Percentiles rank a stretch among this genome's conserved stretches.
These are phyloP conservation scores for Pleurotus salmoneostramineus DNA, from an alignment of 768 basidiomycete species.

Conservation along the genomic window DNA sequence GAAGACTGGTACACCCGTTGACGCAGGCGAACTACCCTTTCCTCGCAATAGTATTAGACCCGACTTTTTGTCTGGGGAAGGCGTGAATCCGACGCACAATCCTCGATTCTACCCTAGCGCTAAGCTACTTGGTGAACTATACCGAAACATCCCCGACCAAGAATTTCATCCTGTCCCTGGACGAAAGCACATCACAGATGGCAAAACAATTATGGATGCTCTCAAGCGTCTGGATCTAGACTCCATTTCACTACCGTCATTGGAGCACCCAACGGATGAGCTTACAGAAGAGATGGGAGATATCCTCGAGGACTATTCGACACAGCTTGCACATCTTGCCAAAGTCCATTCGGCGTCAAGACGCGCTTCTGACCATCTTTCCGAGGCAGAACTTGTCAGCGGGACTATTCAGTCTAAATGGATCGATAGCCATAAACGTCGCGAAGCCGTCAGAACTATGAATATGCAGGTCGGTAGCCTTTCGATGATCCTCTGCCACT, in stretches of 20 bases:
- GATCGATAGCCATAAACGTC: conserved; percentile 34
- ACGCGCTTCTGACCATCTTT: conserved; percentile 26
- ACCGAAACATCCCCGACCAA: conserved; percentile 35
- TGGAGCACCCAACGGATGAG: conserved; percentile 14
- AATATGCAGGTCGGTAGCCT: conserved; percentile 31
- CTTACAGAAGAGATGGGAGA: conserved; percentile 32
- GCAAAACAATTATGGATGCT: conserved; percentile 18
- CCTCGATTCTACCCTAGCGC: conserved; percentile 32
- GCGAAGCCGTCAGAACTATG: conserved; percentile 36
- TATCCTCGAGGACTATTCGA: conserved; percentile 30
- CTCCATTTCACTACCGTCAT: conserved; percentile 27
- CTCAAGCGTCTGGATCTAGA: conserved; percentile 20
- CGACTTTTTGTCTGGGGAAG: conserved; percentile 42
- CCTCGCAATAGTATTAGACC: conserved; percentile 22
- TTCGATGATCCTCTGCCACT: background rate
- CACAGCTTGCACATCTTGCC: conserved; percentile 29
- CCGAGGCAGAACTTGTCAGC: conserved; percentile 40
- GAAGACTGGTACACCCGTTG: conserved; percentile 40
- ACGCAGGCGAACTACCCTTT: conserved; percentile 27
- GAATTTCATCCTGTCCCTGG: conserved; percentile 22
- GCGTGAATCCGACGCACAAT: conserved; percentile 17
- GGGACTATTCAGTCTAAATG: conserved; percentile 42
- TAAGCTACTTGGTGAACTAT: conserved; percentile 41
- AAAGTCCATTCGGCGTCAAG: conserved; percentile 30
- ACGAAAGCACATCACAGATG: conserved; percentile 10